These are phyloP conservation scores for Bertia moriformis DNA, from an alignment of 2,329 filamentous ascomycete species.

Conservation along the genomic window DNA sequence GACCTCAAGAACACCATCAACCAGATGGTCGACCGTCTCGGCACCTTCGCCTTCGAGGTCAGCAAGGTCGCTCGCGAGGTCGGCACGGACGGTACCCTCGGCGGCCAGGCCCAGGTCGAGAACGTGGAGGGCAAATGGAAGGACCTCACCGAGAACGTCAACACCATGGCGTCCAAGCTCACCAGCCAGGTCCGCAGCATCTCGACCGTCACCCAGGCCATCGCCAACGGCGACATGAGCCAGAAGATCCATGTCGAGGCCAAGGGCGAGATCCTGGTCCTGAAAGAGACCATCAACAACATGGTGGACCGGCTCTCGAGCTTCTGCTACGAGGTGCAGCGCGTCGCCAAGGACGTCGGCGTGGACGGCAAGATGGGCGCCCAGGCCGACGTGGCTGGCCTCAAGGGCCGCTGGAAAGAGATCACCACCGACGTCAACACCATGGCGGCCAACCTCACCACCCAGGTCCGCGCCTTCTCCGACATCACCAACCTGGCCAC, in stretches of 20 bases:
- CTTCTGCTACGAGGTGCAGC: constrained; percentile 90
- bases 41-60: constrained; percentile 91
- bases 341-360: constrained; percentile 89
- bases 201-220: constrained; percentile 85
- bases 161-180: constrained; percentile 52
- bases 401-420: constrained; percentile 93
- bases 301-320: constrained; percentile 93
- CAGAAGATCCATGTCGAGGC: constrained; percentile 91
- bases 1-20: constrained; percentile 97
- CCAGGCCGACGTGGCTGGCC: constrained; percentile 83
- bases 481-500: constrained; percentile 97
- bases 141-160: constrained; percentile 59
- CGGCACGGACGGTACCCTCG: constrained; percentile 86
- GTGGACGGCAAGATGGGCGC: constrained; percentile 98
- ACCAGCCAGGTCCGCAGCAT: constrained; percentile 69
- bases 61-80: constrained; percentile 91
- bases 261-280: constrained; percentile 80
- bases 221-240: constrained; percentile 89
- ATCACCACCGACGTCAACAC: constrained; percentile 95
- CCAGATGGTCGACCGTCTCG: constrained; percentile 93
- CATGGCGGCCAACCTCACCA: constrained; percentile 69
- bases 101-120: constrained; percentile 83
- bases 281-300: constrained; percentile 97
- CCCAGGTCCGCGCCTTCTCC: constrained; percentile 92
- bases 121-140: constrained; percentile 98